phyloP scores from a whole-genome alignment of 129 eudicot genomes.

The Centella asiatica region DNA sequence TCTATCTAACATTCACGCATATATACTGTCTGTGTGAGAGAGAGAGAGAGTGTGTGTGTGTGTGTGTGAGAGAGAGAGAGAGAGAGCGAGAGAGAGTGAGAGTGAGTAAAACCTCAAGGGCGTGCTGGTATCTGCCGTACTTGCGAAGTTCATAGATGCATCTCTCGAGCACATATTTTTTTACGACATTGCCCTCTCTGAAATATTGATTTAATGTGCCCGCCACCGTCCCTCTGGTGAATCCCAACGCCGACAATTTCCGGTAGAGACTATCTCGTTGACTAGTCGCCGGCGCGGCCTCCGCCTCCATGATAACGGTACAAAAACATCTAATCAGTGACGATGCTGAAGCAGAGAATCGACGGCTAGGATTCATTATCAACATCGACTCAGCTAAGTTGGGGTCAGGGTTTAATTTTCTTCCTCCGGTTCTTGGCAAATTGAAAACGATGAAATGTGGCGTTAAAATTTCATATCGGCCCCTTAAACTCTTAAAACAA shows the following conservation, averaged over 20 bases:
- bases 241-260: constrained; percentile 52
- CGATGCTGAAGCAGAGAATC: constrained; percentile 11
- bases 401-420: too few relatives aligned
- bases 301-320: background rate
- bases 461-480: too few relatives aligned
- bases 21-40: too few relatives aligned
- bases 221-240: constrained; percentile 30
- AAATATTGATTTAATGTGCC: constrained; percentile 37
- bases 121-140: background rate
- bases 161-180: constrained; percentile 34
- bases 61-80: too few relatives aligned
- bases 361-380: constrained; percentile 21
- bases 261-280: constrained; percentile 22
- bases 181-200: constrained; percentile 39
- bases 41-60: background rate
- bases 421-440: too few relatives aligned
- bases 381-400: too few relatives aligned
- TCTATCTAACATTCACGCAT: too few relatives aligned
- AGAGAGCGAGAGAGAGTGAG: background rate
- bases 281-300: background rate
- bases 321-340: constrained; percentile 14
- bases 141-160: constrained; percentile 34
- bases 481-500: too few relatives aligned
- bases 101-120: constrained; percentile 5
- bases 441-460: too few relatives aligned